Conservation (phyloP, 345 rosid genomes). For the Raphanus sativus region DNA sequence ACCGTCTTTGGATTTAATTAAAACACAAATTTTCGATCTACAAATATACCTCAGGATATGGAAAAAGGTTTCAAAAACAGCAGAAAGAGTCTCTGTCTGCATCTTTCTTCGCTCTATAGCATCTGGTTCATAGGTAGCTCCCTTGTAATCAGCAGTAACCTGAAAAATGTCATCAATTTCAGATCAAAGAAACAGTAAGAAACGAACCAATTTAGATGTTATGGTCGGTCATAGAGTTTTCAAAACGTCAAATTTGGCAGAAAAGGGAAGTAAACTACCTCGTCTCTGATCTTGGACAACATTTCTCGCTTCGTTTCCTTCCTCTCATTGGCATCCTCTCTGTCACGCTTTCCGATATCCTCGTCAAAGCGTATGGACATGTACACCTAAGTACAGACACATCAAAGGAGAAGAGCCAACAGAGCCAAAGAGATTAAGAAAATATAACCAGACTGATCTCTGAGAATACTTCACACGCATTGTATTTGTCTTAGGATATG, state of each 20-base stretch:
- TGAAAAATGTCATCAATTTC: background rate
- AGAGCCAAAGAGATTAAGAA: slow-evolving; percentile 4
- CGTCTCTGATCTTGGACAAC: slow-evolving; percentile 71
- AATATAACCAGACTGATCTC: background rate
- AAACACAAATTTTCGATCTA: background rate
- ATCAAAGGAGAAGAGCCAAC: slow-evolving; percentile 11
- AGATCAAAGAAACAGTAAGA: slow-evolving; percentile 9
- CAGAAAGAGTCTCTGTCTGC: slow-evolving; percentile 79
- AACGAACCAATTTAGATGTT: background rate
- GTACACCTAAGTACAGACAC: slow-evolving; percentile 52
- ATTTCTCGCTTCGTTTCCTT: slow-evolving; percentile 66
- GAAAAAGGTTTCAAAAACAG: slow-evolving; percentile 84
- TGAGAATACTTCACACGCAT: slow-evolving; percentile 1
- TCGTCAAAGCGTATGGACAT: slow-evolving; percentile 84
- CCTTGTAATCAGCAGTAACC: slow-evolving; percentile 64
- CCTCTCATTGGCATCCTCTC: slow-evolving; percentile 48
- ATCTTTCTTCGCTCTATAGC: slow-evolving; percentile 40
- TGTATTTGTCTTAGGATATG: background rate
- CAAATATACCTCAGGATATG: slow-evolving; percentile 70
- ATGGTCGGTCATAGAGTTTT: background rate
- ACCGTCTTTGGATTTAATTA: no score
- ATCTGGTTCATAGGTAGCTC: slow-evolving; percentile 58
- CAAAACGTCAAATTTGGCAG: background rate
- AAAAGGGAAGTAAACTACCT: slow-evolving; percentile 45
- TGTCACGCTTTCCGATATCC: slow-evolving; percentile 54